Conservation (phyloP, 1,139 yeast genomes). For the Entelexis sorbosivorans region DNA sequence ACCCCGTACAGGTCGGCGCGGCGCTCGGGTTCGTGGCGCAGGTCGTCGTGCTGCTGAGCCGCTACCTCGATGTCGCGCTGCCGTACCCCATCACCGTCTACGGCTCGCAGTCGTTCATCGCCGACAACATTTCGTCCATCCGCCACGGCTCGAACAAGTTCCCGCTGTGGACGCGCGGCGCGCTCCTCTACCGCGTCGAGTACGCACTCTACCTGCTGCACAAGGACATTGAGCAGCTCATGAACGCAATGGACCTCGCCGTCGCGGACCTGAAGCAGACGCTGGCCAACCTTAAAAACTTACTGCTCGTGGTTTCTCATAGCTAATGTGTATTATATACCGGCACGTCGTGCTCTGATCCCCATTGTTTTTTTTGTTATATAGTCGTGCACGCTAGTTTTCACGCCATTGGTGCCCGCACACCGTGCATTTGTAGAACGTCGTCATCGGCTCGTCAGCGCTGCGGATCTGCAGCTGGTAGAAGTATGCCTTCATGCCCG, state of each 20-base stretch:
- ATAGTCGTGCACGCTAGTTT: constrained; percentile 38
- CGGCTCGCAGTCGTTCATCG: constrained; percentile 43
- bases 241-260: constrained; percentile 31
- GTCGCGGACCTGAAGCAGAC: constrained; percentile 34
- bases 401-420: constrained; percentile 98
- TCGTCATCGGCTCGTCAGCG: constrained; percentile 90
- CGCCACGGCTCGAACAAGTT: constrained; percentile 35
- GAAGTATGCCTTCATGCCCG: constrained; percentile 84
- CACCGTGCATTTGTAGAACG: constrained; percentile 81
- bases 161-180: constrained; percentile 43
- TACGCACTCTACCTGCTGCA: constrained; percentile 42
- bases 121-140: constrained; percentile 41
- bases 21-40: constrained; percentile 42
- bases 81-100: constrained; percentile 42
- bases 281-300: constrained; percentile 33
- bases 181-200: constrained; percentile 41
- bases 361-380: too few species aligned
- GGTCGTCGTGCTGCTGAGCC: constrained; percentile 35
- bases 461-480: constrained; percentile 93
- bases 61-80: constrained; percentile 38
- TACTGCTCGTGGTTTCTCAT: constrained; percentile 28
- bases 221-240: constrained; percentile 42
- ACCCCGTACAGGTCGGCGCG: constrained; percentile 38
- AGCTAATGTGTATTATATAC: neutral
- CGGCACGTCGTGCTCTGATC: too few species aligned